A percentile compares a stretch with the other conserved stretches of the same genome.
These are phyloP conservation scores for Dactylonectria estremocensis DNA, from an alignment of 2,329 filamentous ascomycete genomes.

Conservation along the genomic window DNA sequence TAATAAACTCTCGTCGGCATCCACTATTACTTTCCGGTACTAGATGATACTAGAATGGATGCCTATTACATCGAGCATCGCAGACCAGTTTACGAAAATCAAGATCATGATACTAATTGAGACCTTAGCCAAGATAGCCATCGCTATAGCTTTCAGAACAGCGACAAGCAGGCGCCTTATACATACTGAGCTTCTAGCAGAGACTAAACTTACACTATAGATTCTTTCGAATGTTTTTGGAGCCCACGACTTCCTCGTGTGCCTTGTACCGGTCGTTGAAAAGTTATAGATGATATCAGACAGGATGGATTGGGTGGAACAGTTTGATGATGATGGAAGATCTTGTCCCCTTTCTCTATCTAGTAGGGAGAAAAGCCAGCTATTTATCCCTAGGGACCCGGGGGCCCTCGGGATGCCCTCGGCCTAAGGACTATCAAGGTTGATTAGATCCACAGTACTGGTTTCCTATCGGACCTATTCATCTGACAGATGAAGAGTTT, in stretches of 20 bases:
- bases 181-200: background rate
- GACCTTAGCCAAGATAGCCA: constrained; percentile 1
- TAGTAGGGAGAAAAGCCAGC: too few species aligned
- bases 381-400: too few species aligned
- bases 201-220: constrained; percentile 1
- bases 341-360: too few species aligned
- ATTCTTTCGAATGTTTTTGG: constrained; percentile 2
- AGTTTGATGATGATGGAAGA: too few species aligned
- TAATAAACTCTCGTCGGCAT: constrained; percentile 1
- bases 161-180: background rate
- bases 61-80: background rate
- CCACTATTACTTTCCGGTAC: constrained; percentile 8
- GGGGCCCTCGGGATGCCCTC: too few species aligned
- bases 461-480: too few species aligned
- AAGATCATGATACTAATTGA: background rate
- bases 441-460: too few species aligned
- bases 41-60: constrained; percentile 7
- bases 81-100: constrained; percentile 3
- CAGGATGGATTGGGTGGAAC: too few species aligned
- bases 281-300: too few species aligned
- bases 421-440: too few species aligned
- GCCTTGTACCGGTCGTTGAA: background rate
- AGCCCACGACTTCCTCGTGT: constrained; percentile 2
- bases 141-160: background rate
- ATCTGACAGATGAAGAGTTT: constrained; percentile 4